Evolutionary conservation across 352 stramenopile genomes (phyloP), one percentile per base, ranked within the genome.

Genomic region (Globisporangium megalacanthum): DNA sequence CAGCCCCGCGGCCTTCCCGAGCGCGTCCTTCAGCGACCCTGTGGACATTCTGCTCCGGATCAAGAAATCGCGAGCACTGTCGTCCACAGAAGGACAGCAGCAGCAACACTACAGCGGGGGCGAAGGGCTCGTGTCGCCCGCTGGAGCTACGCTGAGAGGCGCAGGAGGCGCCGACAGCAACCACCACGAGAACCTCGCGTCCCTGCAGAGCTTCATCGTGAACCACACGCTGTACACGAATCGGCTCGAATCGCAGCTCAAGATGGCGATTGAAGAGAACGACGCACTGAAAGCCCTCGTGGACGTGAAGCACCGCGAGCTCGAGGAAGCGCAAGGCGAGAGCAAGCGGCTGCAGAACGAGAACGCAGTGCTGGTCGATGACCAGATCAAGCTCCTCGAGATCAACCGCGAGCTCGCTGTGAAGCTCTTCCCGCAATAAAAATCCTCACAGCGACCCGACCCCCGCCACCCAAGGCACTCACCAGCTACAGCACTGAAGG

Each of bases 311-410:
- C 66, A 85, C 22, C 73, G 72, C 35, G 75, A 90, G 59, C 54
- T 88, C 17, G 74, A 88, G 33, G 52, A 55, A 9, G 50, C 88
- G 6, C 64, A 83, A 36, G 64, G 69, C 52, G 76, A 87, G 25
- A 66, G 71, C n/a, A 86, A 86, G 51, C 60, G 70, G 49, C 64
- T 90, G 22, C 75, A 88, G 60, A 71, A 87, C 46, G 80, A 88
- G 62, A 90, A 88, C 52, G 61, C 68, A 2, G 76, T 88, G 22
- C 65, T 90, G 44, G 63, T 77, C 0, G 77, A 88, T 41, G 78
- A 86, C 66, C 88, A 90, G 61, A 87, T 81, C 68, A 90, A 90
- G 67, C 58, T 90, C 15, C 86, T 87, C 51, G 77, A 88, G 62
- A 87, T 90, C 52, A 90, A 90, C 60, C 72, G 76, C 51, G 78